Conservation (phyloP, 495 filamentous ascomycete species). For the Chaetomidium leptoderma region DNA sequence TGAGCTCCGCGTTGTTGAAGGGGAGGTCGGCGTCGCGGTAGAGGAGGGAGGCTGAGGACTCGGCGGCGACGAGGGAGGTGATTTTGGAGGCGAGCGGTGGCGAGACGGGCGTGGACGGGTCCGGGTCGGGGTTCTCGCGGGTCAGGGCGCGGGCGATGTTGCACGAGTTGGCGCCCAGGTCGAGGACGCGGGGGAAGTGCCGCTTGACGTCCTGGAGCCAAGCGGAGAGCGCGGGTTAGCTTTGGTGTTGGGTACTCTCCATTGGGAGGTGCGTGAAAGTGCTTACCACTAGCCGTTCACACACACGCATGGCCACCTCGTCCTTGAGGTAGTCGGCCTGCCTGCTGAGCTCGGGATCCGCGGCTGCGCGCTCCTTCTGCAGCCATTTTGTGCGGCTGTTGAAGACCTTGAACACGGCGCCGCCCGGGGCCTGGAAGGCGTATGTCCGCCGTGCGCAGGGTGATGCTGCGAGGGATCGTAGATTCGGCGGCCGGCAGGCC, state of each 20-base stretch:
- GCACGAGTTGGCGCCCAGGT: constrained; percentile 92
- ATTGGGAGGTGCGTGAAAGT: neutral
- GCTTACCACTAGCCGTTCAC: constrained; percentile 76
- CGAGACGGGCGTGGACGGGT: constrained; percentile 46
- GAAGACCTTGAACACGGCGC: constrained; percentile 83
- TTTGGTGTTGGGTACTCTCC: neutral
- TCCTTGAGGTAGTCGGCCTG: constrained; percentile 87
- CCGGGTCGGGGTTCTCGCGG: constrained; percentile 59
- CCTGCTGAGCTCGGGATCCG: constrained; percentile 63
- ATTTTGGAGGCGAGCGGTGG: constrained; percentile 65
- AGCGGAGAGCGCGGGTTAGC: neutral
- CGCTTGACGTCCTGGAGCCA: constrained; percentile 93
- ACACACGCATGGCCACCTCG: constrained; percentile 80
- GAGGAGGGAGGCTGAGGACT: constrained; percentile 72
- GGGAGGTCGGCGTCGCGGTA: constrained; percentile 73
- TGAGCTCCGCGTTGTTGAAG: constrained; percentile 73
- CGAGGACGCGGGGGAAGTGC: constrained; percentile 75
- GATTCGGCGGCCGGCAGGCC: constrained; percentile 21
- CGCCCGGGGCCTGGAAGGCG: constrained; percentile 70
- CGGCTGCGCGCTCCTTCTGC: constrained; percentile 82
- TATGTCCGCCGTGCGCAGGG: constrained; percentile 50
- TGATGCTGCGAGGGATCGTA: neutral
- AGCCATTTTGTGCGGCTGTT: constrained; percentile 78
- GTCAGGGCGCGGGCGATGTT: constrained; percentile 82
- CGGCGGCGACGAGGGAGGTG: constrained; percentile 67